These are phyloP conservation scores for Pestalotiopsis sp. DNA, from an alignment of 2,329 filamentous ascomycete species.

Conservation along the genomic window DNA sequence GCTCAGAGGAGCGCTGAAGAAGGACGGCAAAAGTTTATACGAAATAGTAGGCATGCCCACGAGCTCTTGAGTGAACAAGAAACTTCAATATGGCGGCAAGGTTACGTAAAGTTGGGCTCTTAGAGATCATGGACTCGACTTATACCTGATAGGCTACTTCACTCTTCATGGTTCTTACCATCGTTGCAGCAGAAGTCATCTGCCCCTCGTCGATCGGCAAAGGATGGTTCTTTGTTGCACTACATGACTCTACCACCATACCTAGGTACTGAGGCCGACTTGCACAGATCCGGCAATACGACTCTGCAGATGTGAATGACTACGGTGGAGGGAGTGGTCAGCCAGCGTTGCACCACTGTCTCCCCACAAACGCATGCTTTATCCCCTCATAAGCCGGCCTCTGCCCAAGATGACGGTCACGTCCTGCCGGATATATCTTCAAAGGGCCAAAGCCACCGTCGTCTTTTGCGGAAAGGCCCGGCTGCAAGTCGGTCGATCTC, in stretches of 20 bases:
- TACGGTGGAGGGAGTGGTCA: conserved; percentile 9
- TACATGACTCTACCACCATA: neutral
- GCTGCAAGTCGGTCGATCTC: conserved; percentile 12
- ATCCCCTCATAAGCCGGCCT: neutral
- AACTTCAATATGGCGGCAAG: neutral
- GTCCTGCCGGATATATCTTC: neutral
- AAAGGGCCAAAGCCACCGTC: neutral
- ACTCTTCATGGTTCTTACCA: no score
- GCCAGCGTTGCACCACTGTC: neutral
- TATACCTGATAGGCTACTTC: no score
- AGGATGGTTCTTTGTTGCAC: neutral
- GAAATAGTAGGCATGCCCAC: neutral
- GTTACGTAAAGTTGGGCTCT: neutral
- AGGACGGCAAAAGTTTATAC: neutral
- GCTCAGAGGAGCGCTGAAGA: neutral
- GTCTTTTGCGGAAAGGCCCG: neutral
- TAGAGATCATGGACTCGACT: no score
- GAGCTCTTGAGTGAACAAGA: neutral
- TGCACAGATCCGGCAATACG: neutral
- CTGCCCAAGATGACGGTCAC: neutral
- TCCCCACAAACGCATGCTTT: neutral
- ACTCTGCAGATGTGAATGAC: neutral
- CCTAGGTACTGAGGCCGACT: neutral
- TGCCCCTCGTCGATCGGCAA: neutral
- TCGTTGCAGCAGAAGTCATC: no score